Evolutionary conservation across 176 grass and related monocot species (phyloP).

Genomic region (Canna indica): DNA sequence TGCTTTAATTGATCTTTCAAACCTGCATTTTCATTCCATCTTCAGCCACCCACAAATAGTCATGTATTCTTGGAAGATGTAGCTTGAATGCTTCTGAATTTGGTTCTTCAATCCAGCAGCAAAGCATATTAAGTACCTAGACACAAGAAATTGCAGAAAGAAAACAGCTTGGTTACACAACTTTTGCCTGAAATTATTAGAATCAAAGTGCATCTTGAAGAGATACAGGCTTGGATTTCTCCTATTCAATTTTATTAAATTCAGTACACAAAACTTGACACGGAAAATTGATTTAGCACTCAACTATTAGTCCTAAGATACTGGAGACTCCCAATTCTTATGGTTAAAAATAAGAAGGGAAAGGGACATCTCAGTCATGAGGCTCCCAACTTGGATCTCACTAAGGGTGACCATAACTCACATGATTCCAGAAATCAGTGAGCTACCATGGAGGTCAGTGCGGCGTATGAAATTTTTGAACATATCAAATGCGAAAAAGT

Average conservation of each 20-base stretch:
- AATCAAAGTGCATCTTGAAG: neutral
- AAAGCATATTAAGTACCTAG: constrained; percentile 91
- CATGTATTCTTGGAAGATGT: constrained; percentile 64
- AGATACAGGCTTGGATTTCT: neutral
- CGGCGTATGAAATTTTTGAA: no score
- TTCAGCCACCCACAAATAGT: constrained; percentile 93
- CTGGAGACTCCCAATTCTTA: neutral
- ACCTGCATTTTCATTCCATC: constrained; percentile 99
- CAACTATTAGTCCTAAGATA: neutral
- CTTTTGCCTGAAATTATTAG: neutral
- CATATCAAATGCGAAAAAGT: neutral
- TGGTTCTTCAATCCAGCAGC: constrained; percentile 92
- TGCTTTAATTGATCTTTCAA: neutral
- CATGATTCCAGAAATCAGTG: neutral
- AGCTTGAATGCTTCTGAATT: constrained; percentile 86
- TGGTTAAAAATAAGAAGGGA: neutral
- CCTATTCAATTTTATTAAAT: neutral
- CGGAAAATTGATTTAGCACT: neutral
- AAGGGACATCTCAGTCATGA: neutral
- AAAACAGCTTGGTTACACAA: neutral
- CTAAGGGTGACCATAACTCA: neutral
- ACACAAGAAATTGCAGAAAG: neutral
- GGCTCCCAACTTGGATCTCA: neutral
- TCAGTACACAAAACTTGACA: neutral
- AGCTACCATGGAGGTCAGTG: neutral